A percentile compares a stretch with the other conserved stretches of the same genome.
These are phyloP conservation scores for Kalaharituber pfeilii DNA, from an alignment of 2,329 filamentous ascomycete species.

Conservation along the genomic window DNA sequence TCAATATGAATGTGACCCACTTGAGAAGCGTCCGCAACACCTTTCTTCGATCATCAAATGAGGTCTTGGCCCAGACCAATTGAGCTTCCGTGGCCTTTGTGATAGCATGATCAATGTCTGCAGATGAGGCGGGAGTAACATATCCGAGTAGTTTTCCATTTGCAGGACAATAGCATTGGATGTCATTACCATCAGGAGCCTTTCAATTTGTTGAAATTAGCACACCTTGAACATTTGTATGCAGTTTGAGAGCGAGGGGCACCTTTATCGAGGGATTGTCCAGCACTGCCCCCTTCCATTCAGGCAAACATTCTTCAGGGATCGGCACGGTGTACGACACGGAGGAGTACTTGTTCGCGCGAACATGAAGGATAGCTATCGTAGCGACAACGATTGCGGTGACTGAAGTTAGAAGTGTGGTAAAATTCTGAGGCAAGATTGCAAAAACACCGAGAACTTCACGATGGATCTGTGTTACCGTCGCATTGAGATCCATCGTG, in stretches of 20 bases:
- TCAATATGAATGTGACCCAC: slow-evolving; percentile 10
- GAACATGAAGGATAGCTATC: slow-evolving; percentile 7
- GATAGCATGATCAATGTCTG: slow-evolving; percentile 64
- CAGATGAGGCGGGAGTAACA: slow-evolving; percentile 57
- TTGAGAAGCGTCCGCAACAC: slow-evolving; percentile 60
- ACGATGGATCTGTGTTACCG: no score
- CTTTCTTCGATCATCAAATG: slow-evolving; percentile 56
- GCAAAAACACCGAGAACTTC: background rate
- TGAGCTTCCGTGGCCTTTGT: slow-evolving; percentile 59
- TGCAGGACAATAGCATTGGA: slow-evolving; percentile 78
- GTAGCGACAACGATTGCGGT: slow-evolving; percentile 19
- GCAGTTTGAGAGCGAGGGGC: slow-evolving; percentile 1
- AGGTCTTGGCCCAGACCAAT: slow-evolving; percentile 56
- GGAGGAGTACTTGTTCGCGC: slow-evolving; percentile 26
- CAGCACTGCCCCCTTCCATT: slow-evolving; percentile 40
- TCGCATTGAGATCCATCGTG: no score
- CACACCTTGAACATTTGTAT: background rate
- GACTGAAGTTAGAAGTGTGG: slow-evolving; percentile 18
- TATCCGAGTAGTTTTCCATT: slow-evolving; percentile 69
- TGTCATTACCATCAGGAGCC: slow-evolving; percentile 21
- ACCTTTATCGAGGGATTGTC: slow-evolving; percentile 45
- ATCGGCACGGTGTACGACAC: slow-evolving; percentile 44
- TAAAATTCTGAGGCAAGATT: background rate
- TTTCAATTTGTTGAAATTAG: slow-evolving; percentile 2
- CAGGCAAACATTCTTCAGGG: slow-evolving; percentile 41